These are phyloP conservation scores for Fusarium acutatum DNA, from an alignment of 2,329 filamentous ascomycete genomes.

Conservation along the genomic window DNA sequence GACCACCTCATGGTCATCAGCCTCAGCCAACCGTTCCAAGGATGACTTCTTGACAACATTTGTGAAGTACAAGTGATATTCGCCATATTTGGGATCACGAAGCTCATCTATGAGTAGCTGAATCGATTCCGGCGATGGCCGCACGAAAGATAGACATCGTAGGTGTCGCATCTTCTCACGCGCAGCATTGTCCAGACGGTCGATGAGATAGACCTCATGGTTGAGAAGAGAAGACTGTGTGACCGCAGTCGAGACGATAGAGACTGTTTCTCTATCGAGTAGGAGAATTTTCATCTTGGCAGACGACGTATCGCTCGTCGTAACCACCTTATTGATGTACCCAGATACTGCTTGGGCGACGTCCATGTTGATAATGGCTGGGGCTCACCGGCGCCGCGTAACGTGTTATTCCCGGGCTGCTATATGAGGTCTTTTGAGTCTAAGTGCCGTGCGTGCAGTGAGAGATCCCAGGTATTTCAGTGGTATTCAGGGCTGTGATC, in stretches of 20 bases:
- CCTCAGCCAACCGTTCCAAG: conserved; percentile 91
- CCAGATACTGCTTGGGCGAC: conserved; percentile 90
- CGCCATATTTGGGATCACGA: conserved; percentile 94
- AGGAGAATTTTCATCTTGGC: conserved; percentile 99
- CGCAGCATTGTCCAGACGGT: conserved; percentile 87
- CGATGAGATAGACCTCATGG: conserved; percentile 97
- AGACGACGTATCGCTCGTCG: conserved; percentile 71
- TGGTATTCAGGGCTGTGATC: background rate
- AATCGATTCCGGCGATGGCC: conserved; percentile 91
- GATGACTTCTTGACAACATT: conserved; percentile 98
- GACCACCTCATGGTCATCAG: conserved; percentile 97
- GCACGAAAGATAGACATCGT: conserved; percentile 89
- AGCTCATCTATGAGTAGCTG: conserved; percentile 95
- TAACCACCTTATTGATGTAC: conserved; percentile 97
- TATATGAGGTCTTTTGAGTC: background rate
- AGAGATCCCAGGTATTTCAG: background rate
- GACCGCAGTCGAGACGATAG: conserved; percentile 92
- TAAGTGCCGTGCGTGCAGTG: too few relatives aligned
- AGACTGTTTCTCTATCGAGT: conserved; percentile 91
- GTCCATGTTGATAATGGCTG: conserved; percentile 74
- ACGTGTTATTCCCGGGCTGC: background rate
- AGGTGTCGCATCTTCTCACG: conserved; percentile 99
- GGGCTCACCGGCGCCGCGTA: conserved; percentile 23
- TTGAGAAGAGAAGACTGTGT: conserved; percentile 95
- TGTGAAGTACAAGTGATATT: conserved; percentile 97